Conservation (phyloP, 1,284 basidiomycete species). For the Microbotryomycetes sp. region DNA sequence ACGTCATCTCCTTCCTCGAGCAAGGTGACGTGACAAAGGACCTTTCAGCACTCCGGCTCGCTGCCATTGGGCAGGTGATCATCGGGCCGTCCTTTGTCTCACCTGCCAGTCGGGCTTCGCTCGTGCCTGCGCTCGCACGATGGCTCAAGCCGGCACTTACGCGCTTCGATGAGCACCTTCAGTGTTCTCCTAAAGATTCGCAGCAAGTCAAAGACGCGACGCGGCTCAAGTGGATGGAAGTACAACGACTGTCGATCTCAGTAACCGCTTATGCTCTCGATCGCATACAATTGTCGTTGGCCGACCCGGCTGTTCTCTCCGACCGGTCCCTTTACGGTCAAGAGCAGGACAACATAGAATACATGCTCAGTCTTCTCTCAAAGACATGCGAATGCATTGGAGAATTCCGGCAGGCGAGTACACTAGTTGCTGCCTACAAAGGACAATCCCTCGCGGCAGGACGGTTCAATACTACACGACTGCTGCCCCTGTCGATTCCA, state of each 20-base stretch:
- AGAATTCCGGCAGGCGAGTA: constrained; percentile 45
- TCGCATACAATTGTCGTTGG: constrained; percentile 72
- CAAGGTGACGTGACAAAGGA: constrained; percentile 52
- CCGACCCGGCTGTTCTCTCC: constrained; percentile 56
- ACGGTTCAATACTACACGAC: too few species aligned
- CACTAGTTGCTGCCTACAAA: constrained; percentile 46
- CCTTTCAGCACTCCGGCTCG: background rate
- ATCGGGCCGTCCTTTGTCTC: constrained; percentile 82
- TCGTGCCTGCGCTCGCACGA: constrained; percentile 79
- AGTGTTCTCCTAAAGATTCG: constrained; percentile 56
- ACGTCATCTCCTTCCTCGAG: constrained; percentile 82
- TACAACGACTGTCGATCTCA: constrained; percentile 57
- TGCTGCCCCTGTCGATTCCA: constrained; percentile 89
- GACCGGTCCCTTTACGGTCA: constrained; percentile 59
- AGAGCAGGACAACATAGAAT: constrained; percentile 92
- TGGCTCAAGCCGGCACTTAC: constrained; percentile 96
- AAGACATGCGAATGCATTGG: background rate
- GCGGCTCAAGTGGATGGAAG: constrained; percentile 83
- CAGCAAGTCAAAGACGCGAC: constrained; percentile 62
- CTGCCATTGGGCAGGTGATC: constrained; percentile 56
- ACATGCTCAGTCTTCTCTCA: constrained; percentile 68
- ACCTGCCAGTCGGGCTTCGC: constrained; percentile 63
- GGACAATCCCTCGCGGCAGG: background rate
- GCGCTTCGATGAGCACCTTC: constrained; percentile 69
- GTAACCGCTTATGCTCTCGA: constrained; percentile 75